Percentiles rank a stretch among this genome's conserved stretches.
Evolutionary conservation across 371 early-diverging fungal genomes (phyloP).

Genomic region (Syncephalastrum contaminatum): DNA sequence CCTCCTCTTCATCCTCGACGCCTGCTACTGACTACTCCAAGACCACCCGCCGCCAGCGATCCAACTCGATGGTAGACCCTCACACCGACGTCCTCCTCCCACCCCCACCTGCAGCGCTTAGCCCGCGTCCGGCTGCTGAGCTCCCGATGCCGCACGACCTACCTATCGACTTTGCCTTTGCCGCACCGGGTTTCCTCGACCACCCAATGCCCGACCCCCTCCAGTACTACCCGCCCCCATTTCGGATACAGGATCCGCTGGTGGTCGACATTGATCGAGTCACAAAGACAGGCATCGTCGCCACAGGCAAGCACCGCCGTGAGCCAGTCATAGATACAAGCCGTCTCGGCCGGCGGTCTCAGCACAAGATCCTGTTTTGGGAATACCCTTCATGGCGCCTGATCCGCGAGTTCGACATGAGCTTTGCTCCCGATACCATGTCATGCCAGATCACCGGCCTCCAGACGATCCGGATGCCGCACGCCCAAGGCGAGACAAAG

Average conservation of each 20-base stretch:
- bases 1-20: conserved; percentile 4
- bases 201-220: conserved; percentile 4
- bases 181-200: neutral
- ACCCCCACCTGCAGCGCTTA: neutral
- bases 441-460: conserved; percentile 39
- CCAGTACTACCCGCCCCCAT: conserved; percentile 16
- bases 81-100: neutral
- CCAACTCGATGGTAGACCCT: too few species aligned
- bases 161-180: neutral
- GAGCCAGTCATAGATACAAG: neutral
- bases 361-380: conserved; percentile 38
- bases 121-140: neutral
- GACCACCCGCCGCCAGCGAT: too few species aligned
- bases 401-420: conserved; percentile 27
- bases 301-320: conserved; percentile 31
- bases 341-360: conserved; percentile 14
- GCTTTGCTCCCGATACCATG: conserved; percentile 20
- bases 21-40: neutral
- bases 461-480: conserved; percentile 23
- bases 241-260: conserved; percentile 38
- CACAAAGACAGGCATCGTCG: conserved; percentile 30
- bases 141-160: neutral
- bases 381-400: conserved; percentile 36
- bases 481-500: conserved; percentile 7
- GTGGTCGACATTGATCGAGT: conserved; percentile 35